Evolutionary conservation across 148 eudicot genomes (phyloP).

Genomic region (Suaeda aralocaspica): DNA sequence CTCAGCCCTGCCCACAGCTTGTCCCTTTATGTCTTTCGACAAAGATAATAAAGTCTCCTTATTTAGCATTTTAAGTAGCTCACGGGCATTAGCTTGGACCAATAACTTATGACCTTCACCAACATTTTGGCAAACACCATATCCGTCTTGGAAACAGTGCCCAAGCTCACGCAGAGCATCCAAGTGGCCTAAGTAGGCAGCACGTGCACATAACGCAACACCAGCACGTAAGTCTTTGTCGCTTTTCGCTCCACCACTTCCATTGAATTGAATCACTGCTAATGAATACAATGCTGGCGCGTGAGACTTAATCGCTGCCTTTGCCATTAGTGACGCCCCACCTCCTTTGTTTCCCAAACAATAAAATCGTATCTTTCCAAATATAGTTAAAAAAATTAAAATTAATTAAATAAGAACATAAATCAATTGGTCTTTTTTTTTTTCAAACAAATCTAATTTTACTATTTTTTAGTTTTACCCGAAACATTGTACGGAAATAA

Average conservation of each 20-base stretch:
- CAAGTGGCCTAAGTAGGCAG: slow-evolving; percentile 79
- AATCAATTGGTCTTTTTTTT: too few species aligned
- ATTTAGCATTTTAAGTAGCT: slow-evolving; percentile 27
- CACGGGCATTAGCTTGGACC: slow-evolving; percentile 83
- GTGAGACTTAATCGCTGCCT: slow-evolving; percentile 66
- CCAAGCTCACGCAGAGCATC: slow-evolving; percentile 86
- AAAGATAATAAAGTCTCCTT: background rate
- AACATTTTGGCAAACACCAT: slow-evolving; percentile 71
- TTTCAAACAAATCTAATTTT: too few species aligned
- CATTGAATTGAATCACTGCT: slow-evolving; percentile 76
- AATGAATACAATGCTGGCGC: slow-evolving; percentile 59
- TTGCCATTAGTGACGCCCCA: slow-evolving; percentile 67
- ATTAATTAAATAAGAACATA: background rate
- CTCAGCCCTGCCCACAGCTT: slow-evolving; percentile 16
- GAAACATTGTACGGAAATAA: too few species aligned
- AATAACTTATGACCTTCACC: slow-evolving; percentile 71
- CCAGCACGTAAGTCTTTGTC: slow-evolving; percentile 82
- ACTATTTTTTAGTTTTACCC: too few species aligned
- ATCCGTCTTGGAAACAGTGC: slow-evolving; percentile 89
- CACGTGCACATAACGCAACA: slow-evolving; percentile 76
- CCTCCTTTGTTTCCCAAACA: slow-evolving; percentile 51
- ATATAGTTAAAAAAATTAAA: background rate
- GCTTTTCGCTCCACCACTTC: slow-evolving; percentile 64
- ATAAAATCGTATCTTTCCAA: slow-evolving; percentile 61
- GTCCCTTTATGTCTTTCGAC: background rate